Evolutionary conservation across 441 rosid species (phyloP), one percentile per base, ranked within the genome.

Genomic region (Oxalis stricta): DNA sequence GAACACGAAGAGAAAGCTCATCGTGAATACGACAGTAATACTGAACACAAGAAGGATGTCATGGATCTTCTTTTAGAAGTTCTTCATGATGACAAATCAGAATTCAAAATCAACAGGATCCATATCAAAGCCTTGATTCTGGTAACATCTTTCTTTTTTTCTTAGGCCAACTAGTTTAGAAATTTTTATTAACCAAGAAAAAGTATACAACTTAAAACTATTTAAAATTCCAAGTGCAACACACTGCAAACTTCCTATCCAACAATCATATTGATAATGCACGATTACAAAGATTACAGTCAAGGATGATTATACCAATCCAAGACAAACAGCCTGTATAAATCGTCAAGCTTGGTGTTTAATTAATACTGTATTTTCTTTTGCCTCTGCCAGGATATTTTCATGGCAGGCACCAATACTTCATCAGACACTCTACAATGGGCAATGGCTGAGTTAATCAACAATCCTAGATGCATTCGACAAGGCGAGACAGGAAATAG

Each of bases 381-480:
- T 10, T 33, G 20, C 10, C 11, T 2, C 3, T 33, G 31, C 7
- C 18, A 66, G 79, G 72, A 66, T 33, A 50, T 75, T 7, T 53
- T 69, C 4, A 18, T 52, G 5, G 67, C 56, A 39, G 77, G 70
- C 2, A 64, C 65, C 5, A 52, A 42, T 44, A 57, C 65, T n/a
- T 29, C 70, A 36, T 69, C 74, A 21, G 59, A 59, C 18, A 37
- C 58, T 3, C 61, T 54, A 31, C 56, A 53, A 17, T 66, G 85
- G 85, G 46, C 45, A 4, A 37, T 71, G 18, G 82, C 66, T 0
- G 72, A 62, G 50, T 69, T 78, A 24, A 63, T 71, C 16, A 75
- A 69, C 57, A 65, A 67, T 47, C 85, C 77, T 12, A 42, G n/a
- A 56, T 2, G 30, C 48, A n/a, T 44, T 66, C 43, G 46, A 35